Base-by-base conservation (phyloP, 352 stramenopile genomes). In the Globisporangium barbulae region DNA sequence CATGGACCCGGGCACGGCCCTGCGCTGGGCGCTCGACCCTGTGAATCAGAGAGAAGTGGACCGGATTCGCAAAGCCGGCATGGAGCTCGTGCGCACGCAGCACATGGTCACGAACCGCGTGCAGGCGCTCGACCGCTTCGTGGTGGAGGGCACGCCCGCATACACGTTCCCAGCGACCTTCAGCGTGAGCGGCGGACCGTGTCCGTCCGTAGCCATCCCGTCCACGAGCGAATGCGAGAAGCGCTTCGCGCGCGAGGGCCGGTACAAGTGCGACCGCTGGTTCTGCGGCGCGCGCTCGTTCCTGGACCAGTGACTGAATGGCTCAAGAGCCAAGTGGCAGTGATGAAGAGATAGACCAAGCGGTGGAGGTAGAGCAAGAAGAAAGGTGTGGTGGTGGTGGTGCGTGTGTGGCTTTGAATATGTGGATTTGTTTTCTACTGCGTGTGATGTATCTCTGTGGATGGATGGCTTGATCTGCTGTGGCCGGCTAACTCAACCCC, bases 231-330 rank as follows among this genome's bases (percentile, higher is more conserved):
- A 68, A 49, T 93, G 84, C 56, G 70, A 79, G 50, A 70, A 56
- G 5, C 76, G 72, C 17, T 83, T 81, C 53, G 62, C 73, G 41
- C 81, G 79, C 41, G 75, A 90, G 56, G 78, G 71, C 21, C 75
- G 74, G 42, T 79, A 91, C 76, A 89, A 89, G 66, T 93, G 84
- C 67, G 84, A 91, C 48, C 65, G 73, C 17, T 91, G 81, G 81
- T 85, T 91, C 55, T 93, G 84, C 49, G 84, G 82, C 59, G 64
- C 71, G 44, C 70, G 71, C 22, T 90, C 82, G 33, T 67, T 89
- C 44, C 22, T 71, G 35, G 33, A 13, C 31, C 35, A 58, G 52
- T 58, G 31, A 58, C 2, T 45, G 30, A 19, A 6, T 31, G 2
- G 25, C 10, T 21, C 22, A 22, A 15, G 30, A 28, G 30, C 48